phyloP scores from a whole-genome alignment of 2,329 filamentous ascomycete genomes.

The Hypocreales sp. region DNA sequence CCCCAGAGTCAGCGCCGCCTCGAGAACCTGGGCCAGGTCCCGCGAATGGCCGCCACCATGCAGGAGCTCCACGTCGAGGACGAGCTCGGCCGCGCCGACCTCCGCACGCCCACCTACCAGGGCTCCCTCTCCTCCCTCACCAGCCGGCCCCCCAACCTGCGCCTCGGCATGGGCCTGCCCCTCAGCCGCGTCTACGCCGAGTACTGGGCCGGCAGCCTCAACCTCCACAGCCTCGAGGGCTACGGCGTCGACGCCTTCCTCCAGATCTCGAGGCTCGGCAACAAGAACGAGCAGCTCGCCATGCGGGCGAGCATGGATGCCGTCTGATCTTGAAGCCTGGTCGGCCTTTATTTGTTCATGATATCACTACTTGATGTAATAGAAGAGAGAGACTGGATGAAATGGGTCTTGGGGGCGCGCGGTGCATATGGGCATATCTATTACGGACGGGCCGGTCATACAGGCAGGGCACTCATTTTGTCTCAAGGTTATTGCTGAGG shows the following conservation, averaged over 20 bases:
- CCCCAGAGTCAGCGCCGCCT: constrained; percentile 63
- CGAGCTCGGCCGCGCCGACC: constrained; percentile 22
- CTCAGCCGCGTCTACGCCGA: constrained; percentile 92
- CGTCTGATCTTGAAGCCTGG: constrained; percentile 18
- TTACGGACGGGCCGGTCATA: too few species aligned
- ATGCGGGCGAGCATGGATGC: constrained; percentile 66
- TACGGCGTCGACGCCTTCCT: constrained; percentile 94
- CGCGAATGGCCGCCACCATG: constrained; percentile 83
- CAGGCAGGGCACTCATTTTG: too few species aligned
- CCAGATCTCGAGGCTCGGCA: constrained; percentile 90
- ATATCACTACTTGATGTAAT: neutral
- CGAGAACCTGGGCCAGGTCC: constrained; percentile 75
- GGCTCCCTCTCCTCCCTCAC: constrained; percentile 68
- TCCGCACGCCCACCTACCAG: constrained; percentile 24
- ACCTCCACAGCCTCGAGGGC: constrained; percentile 83
- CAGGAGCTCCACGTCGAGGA: constrained; percentile 57
- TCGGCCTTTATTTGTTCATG: neutral
- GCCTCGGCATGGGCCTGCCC: constrained; percentile 83
- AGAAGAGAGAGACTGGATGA: neutral
- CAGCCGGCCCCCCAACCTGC: constrained; percentile 68
- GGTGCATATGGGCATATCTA: too few species aligned
- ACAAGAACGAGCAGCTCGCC: constrained; percentile 91
- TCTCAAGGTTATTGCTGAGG: too few species aligned
- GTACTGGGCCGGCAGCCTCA: constrained; percentile 90
- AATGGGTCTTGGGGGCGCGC: constrained; percentile 8